phyloP scores from a whole-genome alignment of 768 basidiomycete genomes.

The Lactarius deliciosus region DNA sequence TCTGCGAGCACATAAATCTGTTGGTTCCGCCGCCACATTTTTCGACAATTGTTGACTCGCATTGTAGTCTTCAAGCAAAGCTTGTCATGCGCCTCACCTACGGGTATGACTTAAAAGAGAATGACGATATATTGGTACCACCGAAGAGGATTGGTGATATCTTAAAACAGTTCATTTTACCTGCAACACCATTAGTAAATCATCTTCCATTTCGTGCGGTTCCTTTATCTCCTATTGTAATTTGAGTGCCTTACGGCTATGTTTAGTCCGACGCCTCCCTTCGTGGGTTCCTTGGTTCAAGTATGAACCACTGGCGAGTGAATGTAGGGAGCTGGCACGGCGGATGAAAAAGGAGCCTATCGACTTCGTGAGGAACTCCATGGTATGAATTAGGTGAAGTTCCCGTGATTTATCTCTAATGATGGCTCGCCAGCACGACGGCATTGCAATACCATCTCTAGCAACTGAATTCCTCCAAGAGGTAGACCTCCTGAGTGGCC shows the following conservation, averaged over 20 bases:
- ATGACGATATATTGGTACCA: neutral
- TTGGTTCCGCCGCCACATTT: neutral
- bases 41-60: neutral
- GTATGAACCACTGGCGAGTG: neutral
- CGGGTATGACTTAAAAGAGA: neutral
- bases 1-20: neutral
- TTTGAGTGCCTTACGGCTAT: neutral
- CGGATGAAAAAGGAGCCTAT: constrained; percentile 12
- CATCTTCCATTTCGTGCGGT: constrained; percentile 1
- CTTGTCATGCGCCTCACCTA: neutral
- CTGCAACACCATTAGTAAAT: neutral
- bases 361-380: constrained; percentile 13
- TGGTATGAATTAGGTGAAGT: neutral
- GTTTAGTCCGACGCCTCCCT: neutral
- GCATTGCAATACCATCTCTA: constrained; percentile 7
- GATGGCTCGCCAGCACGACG: neutral
- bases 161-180: neutral
- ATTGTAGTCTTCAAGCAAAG: neutral
- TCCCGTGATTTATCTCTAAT: neutral
- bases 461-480: constrained; percentile 7
- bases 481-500: neutral
- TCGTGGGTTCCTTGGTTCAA: constrained; percentile 13
- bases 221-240: neutral
- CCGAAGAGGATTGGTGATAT: neutral
- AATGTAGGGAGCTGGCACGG: neutral